Evolutionary conservation across 495 filamentous ascomycete species (phyloP), one percentile per base, ranked within the genome.

Genomic region (Aspergillus heteromorphus): DNA sequence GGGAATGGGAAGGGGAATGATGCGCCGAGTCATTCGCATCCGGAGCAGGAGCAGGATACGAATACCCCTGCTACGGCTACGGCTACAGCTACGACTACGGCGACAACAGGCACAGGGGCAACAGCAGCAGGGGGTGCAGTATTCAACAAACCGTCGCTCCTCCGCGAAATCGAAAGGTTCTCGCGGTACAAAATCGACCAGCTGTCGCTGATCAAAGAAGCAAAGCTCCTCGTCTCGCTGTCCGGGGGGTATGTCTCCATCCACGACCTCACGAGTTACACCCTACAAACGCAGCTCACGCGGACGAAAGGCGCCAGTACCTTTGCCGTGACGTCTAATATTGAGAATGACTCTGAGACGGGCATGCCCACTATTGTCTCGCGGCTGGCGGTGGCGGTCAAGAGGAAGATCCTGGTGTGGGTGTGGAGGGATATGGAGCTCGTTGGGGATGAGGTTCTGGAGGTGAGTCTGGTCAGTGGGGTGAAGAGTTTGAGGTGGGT

Each of bases 391-490:
- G 92, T 97, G 1, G 91, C 89, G 0, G 87, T 96, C 9, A 97
- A 97, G 78, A 78, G 93, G 65, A 89, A 87, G 60, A 77, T 97
- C 49, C 58, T 97, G 54, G 70, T 96, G 55, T 97, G 95, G 89
- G 84, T 87, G 43, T 99, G 93, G 93, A 84, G 92, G 57, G 93
- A 96, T 65, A 92, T 89, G 75, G 95, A 97, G 71, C 78, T 96
- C 45, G 82, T 81, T 31, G 68, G 73, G 2, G 34, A 38, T 4
- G 83, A 95, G 20, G 83, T 84, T 2, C 75, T 75, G 40, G 95
- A 97, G 73, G 80, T 96, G 31, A 81, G 82, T 4, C 76, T 97
- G 29, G 79, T 86, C 29, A 92, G 89, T 54, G 77, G 86, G 25
- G 85, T 96, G 38, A 87, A 89, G 65, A 88, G 85, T 9, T 72